These are phyloP conservation scores for Kodamaea derodonti DNA, from an alignment of 1,139 yeast species.

Conservation along the genomic window DNA sequence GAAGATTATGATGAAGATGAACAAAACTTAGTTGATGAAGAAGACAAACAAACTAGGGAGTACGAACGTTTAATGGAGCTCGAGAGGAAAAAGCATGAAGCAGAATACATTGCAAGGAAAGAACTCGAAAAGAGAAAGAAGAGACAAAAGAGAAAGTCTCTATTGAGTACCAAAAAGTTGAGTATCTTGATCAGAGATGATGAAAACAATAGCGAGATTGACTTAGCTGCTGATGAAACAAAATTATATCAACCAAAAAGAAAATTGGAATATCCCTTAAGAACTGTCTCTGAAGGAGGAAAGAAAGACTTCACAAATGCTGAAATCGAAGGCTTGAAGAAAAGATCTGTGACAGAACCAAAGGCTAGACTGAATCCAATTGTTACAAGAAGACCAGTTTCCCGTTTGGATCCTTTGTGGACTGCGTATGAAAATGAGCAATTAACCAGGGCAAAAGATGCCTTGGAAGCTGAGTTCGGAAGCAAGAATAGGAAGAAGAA, in stretches of 20 bases:
- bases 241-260: constrained; percentile 39
- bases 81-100: constrained; percentile 49
- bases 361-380: constrained; percentile 39
- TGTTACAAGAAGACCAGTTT: constrained; percentile 58
- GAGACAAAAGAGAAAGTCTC: constrained; percentile 43
- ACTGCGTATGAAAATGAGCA: constrained; percentile 47
- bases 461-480: constrained; percentile 35
- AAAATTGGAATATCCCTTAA: constrained; percentile 27
- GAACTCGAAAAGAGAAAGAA: constrained; percentile 45
- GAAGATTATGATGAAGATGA: constrained; percentile 56
- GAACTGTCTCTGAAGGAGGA: constrained; percentile 39
- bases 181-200: constrained; percentile 34
- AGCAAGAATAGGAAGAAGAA: constrained; percentile 13
- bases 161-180: constrained; percentile 39
- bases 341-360: constrained; percentile 48
- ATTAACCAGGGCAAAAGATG: constrained; percentile 42
- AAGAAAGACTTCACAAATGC: constrained; percentile 28
- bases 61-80: constrained; percentile 48
- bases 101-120: constrained; percentile 41
- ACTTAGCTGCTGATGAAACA: constrained; percentile 18
- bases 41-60: constrained; percentile 48
- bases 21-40: constrained; percentile 45
- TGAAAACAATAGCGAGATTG: constrained; percentile 31
- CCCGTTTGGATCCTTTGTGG: constrained; percentile 66
- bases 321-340: constrained; percentile 41